Evolutionary conservation across 768 basidiomycete species (phyloP).

Genomic region (Kwoniella sp.): DNA sequence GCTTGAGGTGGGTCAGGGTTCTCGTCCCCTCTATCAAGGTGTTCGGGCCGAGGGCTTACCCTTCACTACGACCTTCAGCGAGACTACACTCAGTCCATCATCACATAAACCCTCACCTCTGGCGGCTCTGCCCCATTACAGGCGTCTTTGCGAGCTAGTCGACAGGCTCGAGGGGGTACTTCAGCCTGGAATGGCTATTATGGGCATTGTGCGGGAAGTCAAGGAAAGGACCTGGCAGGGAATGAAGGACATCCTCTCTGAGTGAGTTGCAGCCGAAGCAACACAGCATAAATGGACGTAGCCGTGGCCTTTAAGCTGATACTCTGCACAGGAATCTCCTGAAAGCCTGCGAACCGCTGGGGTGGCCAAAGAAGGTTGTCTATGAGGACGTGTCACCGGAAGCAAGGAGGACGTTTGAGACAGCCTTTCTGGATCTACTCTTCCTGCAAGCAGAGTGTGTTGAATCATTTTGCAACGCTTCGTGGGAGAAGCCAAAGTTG

Average conservation of each 20-base stretch:
- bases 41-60: too few relatives aligned
- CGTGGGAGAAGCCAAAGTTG: neutral
- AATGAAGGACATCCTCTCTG: constrained; percentile 63
- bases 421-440: constrained; percentile 70
- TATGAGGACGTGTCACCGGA: constrained; percentile 57
- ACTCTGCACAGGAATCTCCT: constrained; percentile 58
- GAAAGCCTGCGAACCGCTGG: constrained; percentile 63
- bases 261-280: constrained; percentile 54
- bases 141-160: constrained; percentile 62
- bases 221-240: constrained; percentile 70
- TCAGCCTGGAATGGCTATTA: constrained; percentile 59
- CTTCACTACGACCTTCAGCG: too few relatives aligned
- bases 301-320: constrained; percentile 5
- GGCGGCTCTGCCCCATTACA: constrained; percentile 57
- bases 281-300: neutral
- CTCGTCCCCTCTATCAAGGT: neutral
- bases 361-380: constrained; percentile 79
- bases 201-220: constrained; percentile 61
- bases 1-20: constrained; percentile 60
- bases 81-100: constrained; percentile 55
- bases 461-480: neutral
- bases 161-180: constrained; percentile 47
- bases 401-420: constrained; percentile 65
- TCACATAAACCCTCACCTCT: constrained; percentile 51
- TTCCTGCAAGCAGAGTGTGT: constrained; percentile 73